These are phyloP conservation scores for Pyricularia pennisetigena DNA, from an alignment of 2,329 filamentous ascomycete genomes.

Conservation along the genomic window DNA sequence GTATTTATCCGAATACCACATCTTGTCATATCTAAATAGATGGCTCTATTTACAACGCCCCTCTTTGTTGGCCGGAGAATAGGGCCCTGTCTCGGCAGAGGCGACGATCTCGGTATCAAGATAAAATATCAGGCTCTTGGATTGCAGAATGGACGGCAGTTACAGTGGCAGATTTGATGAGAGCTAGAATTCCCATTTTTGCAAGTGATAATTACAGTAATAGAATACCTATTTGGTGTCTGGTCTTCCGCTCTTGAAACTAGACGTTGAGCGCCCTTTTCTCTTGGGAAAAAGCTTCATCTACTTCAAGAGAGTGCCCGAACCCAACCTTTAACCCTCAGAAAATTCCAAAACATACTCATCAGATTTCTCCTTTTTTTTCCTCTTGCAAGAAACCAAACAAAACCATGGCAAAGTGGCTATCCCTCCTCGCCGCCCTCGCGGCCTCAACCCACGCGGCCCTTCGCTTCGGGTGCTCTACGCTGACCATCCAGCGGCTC, in stretches of 20 bases:
- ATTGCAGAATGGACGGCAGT: neutral
- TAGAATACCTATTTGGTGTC: neutral
- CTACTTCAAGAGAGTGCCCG: neutral
- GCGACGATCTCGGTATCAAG: neutral
- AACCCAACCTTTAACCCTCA: neutral
- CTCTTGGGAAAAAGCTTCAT: too few species aligned
- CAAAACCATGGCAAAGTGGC: neutral
- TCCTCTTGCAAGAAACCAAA: neutral
- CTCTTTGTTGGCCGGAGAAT: neutral
- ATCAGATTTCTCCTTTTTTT: neutral
- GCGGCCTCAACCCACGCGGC: slow-evolving; percentile 13
- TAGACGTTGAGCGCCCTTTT: neutral
- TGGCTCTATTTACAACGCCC: neutral
- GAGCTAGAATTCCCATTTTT: neutral
- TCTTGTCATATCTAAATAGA: neutral
- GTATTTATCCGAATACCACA: neutral
- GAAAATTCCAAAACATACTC: neutral
- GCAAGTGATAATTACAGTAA: neutral
- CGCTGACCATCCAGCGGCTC: slow-evolving; percentile 17
- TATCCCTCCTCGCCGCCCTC: slow-evolving; percentile 6
- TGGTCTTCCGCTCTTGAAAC: neutral
- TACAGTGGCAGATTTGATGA: neutral
- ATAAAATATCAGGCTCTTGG: too few species aligned
- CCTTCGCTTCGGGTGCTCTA: slow-evolving; percentile 20
- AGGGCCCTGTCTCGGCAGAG: neutral